Evolutionary conservation across 305 asterid genomes (phyloP), one percentile per base, ranked within the genome.

Genomic region (Coffea humblotiana): DNA sequence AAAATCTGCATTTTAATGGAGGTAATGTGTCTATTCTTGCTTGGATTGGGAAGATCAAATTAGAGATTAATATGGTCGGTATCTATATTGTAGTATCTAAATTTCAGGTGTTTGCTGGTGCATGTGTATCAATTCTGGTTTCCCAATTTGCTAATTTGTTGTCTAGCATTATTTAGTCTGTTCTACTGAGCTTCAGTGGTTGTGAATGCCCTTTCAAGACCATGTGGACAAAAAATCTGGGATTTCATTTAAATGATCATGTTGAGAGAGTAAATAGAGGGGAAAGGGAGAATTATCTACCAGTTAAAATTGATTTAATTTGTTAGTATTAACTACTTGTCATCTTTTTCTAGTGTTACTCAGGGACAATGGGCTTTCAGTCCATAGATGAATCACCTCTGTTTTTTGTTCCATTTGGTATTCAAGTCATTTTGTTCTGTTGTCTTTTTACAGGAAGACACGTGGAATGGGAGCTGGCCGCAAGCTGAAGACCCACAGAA

Each of bases 391-490:
- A n/a, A 52, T 74, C 61, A 27, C 75, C 23, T 23, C 5, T 4
- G 45, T 1, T 72, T 49, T 21, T 23, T 47, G 60, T 71, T 48
- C 23, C 40, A 52, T 75, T 60, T 21, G 56, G 25, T 60, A 35
- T 37, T 56, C 3, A 21, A 4, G 60, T 61, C 19, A 23, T 76
- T 47, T 25, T 12, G 13, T 12, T n/a, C 16, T 16, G 47, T 43
- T 52, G n/a, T 56, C 47, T 25, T 72, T 52, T 52, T 67, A 48
- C 64, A 90, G 93, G 84, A 90, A 90, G 85, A 90, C 93, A 72
- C 85, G 90, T 76, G 91, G 93, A 48, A 90, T 90, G 93, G 93
- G 93, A 88, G 91, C 93, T 78, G 91, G 91, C n/a, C 91, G 93
- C 84, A 90, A 90, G 84, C 83, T 90, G 83, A 87, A 84, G 90